A percentile compares a stretch with the other conserved stretches of the same genome.
phyloP scores from a whole-genome alignment of 257 asterid genomes.

The Anisodus acutangulus region DNA sequence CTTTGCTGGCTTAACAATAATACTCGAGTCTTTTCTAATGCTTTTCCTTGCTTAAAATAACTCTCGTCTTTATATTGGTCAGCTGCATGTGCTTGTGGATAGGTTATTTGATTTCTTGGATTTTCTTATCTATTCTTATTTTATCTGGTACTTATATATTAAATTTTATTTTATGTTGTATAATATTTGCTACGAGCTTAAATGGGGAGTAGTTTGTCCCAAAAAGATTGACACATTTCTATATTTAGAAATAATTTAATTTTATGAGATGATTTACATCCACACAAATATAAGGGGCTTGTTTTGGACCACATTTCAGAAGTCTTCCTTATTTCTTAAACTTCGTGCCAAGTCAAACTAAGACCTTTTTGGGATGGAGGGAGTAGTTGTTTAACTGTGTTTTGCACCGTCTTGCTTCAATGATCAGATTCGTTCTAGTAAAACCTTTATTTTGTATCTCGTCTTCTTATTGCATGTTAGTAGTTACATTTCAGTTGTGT shows the following conservation, averaged over 20 bases:
- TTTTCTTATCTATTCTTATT: neutral
- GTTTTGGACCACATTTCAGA: too few relatives aligned
- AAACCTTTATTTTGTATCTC: slow-evolving; percentile 21
- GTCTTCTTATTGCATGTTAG: neutral
- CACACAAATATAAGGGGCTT: too few relatives aligned
- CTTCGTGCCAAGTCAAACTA: neutral
- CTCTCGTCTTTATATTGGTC: slow-evolving; percentile 18
- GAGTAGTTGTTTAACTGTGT: neutral
- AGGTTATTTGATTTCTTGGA: neutral
- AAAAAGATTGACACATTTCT: too few relatives aligned
- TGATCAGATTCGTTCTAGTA: neutral
- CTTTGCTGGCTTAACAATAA: neutral
- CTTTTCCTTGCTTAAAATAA: neutral
- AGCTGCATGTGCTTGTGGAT: neutral
- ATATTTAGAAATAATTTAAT: neutral
- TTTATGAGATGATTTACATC: too few relatives aligned
- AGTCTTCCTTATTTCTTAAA: too few relatives aligned
- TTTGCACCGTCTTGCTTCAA: neutral
- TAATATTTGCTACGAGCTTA: neutral
- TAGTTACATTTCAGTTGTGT: slow-evolving; percentile 29
- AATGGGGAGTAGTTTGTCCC: neutral
- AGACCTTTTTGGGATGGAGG: neutral
- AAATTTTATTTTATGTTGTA: neutral
- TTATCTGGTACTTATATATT: neutral
- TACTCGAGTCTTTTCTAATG: neutral